phyloP scores from a whole-genome alignment of 192 early-diverging fungal genomes.

The Backusella morwellensis region DNA sequence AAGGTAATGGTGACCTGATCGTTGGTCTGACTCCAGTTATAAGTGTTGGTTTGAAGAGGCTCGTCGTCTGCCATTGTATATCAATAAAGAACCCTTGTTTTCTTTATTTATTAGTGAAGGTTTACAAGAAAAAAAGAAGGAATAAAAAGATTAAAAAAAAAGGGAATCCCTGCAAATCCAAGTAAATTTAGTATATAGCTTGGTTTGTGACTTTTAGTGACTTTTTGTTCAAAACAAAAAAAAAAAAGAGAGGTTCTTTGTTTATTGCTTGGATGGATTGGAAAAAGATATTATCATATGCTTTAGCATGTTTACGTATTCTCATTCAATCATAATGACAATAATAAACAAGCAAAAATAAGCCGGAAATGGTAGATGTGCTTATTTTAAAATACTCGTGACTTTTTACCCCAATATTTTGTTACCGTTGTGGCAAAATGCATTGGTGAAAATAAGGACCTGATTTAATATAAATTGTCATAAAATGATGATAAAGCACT shows the following conservation, averaged over 20 bases:
- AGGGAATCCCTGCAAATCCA: background rate
- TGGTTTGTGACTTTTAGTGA: background rate
- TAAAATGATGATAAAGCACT: background rate
- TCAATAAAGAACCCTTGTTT: background rate
- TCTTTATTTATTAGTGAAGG: background rate
- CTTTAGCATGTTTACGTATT: background rate
- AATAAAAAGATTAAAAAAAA: background rate
- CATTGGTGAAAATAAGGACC: too few species aligned
- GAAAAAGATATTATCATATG: background rate
- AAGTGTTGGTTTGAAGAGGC: constrained; percentile 33
- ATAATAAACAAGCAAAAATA: background rate
- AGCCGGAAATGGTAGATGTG: background rate
- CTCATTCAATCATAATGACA: background rate
- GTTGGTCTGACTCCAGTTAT: constrained; percentile 34
- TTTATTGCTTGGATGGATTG: background rate
- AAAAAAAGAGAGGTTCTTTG: background rate
- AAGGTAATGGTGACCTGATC: constrained; percentile 41
- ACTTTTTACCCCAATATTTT: too few species aligned
- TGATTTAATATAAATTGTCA: background rate
- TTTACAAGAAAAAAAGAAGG: background rate
- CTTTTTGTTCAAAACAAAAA: background rate
- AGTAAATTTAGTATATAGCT: background rate
- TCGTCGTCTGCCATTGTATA: constrained; percentile 20
- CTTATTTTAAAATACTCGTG: too few species aligned
- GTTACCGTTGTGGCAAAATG: too few species aligned